Evolutionary conservation across 495 filamentous ascomycete genomes (phyloP).

Genomic region (Talaromyces proteolyticus): DNA sequence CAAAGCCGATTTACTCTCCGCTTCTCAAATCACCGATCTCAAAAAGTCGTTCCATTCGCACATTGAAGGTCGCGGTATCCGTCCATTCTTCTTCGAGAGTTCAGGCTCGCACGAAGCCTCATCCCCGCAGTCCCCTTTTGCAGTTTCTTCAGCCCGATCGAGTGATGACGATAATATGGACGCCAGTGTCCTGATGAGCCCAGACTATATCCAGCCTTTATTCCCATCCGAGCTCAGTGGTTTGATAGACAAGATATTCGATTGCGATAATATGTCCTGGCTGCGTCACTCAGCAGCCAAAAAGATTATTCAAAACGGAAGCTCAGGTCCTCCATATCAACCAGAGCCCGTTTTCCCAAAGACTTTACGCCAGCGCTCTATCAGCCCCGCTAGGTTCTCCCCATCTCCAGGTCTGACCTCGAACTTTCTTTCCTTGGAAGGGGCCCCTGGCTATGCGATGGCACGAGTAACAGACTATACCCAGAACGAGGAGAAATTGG

Average conservation of each 20-base stretch:
- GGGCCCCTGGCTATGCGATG: constrained; percentile 57
- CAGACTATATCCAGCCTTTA: constrained; percentile 86
- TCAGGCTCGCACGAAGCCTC: constrained; percentile 18
- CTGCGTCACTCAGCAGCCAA: constrained; percentile 81
- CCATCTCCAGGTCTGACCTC: constrained; percentile 15
- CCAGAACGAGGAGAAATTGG: constrained; percentile 65
- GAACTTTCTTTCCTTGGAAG: constrained; percentile 19
- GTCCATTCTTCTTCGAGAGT: constrained; percentile 62
- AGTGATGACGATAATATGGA: constrained; percentile 89
- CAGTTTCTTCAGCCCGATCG: constrained; percentile 72
- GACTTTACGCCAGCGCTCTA: constrained; percentile 1
- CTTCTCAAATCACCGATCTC: constrained; percentile 50
- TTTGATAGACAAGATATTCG: constrained; percentile 71
- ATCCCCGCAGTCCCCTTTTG: constrained; percentile 51
- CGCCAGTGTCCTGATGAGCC: constrained; percentile 88
- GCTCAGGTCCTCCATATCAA: constrained; percentile 12
- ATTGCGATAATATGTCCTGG: constrained; percentile 74
- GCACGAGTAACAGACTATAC: constrained; percentile 67
- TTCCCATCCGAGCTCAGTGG: constrained; percentile 65
- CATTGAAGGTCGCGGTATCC: constrained; percentile 54
- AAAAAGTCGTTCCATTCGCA: constrained; percentile 52
- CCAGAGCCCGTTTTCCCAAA: constrained; percentile 10
- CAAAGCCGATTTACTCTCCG: constrained; percentile 64
- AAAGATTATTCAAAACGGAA: constrained; percentile 68
- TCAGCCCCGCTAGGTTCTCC: constrained; percentile 1